phyloP scores from a whole-genome alignment of 2,329 filamentous ascomycete genomes.

The Apiospora pterosperma region DNA sequence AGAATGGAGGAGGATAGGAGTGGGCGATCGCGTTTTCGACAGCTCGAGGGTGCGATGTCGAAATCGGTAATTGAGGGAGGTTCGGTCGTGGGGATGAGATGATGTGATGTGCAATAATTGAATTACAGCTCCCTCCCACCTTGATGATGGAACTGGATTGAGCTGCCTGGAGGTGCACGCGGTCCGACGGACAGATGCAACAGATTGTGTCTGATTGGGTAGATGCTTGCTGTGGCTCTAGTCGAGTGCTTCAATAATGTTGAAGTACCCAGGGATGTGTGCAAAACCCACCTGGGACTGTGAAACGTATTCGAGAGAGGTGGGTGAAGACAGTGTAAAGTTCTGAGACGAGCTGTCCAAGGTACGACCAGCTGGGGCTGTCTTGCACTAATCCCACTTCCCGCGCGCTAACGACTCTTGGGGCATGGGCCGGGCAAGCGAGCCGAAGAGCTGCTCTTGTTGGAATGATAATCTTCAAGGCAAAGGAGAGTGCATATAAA shows the following conservation, averaged over 20 bases:
- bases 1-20: neutral
- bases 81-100: neutral
- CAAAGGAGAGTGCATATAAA: neutral
- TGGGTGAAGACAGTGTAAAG: neutral
- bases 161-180: neutral
- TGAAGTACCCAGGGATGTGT: neutral
- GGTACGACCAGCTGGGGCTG: neutral
- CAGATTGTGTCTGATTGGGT: neutral
- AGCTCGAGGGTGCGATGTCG: neutral
- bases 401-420: neutral
- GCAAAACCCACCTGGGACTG: neutral
- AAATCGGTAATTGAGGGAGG: neutral
- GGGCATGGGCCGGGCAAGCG: neutral
- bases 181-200: neutral
- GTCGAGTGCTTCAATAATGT: neutral
- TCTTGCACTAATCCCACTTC: neutral
- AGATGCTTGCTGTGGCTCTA: neutral
- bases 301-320: neutral
- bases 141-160: neutral
- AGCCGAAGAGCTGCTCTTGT: neutral
- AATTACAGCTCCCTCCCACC: constrained; percentile 2
- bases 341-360: neutral
- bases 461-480: neutral
- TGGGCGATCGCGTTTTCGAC: neutral
- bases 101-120: neutral